Conservation (phyloP, 176 grass and related monocot species). For the Cocos nucifera region DNA sequence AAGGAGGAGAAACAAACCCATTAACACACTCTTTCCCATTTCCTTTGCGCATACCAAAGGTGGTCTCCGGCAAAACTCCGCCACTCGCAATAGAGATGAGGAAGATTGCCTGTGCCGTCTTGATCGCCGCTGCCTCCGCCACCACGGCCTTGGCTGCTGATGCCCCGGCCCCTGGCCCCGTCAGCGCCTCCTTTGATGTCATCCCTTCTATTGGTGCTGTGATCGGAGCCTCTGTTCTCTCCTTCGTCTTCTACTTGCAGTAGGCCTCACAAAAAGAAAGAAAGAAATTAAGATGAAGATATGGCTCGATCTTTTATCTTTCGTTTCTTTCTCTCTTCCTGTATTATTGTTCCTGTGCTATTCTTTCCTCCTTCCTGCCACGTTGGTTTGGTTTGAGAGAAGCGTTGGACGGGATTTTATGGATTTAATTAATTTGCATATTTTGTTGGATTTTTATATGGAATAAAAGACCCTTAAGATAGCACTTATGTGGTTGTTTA, state of each 20-base stretch:
- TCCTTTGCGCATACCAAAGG: too few species aligned
- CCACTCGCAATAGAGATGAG: slow-evolving; percentile 68
- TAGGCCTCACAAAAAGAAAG: slow-evolving; percentile 17
- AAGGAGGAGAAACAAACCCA: too few species aligned
- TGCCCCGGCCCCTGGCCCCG: slow-evolving; percentile 54
- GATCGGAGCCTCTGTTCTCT: slow-evolving; percentile 56
- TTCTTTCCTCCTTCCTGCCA: too few species aligned
- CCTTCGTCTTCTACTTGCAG: slow-evolving; percentile 70
- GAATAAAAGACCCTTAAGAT: too few species aligned
- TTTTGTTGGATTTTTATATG: too few species aligned
- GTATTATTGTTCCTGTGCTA: too few species aligned
- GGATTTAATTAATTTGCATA: too few species aligned
- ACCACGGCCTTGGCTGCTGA: slow-evolving; percentile 47
- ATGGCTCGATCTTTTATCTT: neutral
- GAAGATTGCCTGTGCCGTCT: slow-evolving; percentile 80
- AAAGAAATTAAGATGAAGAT: neutral
- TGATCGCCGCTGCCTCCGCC: slow-evolving; percentile 21
- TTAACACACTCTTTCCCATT: too few species aligned
- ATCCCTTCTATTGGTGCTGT: slow-evolving; percentile 38
- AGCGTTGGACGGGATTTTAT: too few species aligned
- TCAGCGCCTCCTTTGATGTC: slow-evolving; percentile 39
- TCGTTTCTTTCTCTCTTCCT: neutral
- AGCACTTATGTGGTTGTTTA: too few species aligned
- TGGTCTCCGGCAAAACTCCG: neutral
- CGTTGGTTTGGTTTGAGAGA: too few species aligned